A percentile compares a stretch with the other conserved stretches of the same genome.
Evolutionary conservation across 78 protist species (phyloP).

Genomic region (Polysphondylium violaceum): DNA sequence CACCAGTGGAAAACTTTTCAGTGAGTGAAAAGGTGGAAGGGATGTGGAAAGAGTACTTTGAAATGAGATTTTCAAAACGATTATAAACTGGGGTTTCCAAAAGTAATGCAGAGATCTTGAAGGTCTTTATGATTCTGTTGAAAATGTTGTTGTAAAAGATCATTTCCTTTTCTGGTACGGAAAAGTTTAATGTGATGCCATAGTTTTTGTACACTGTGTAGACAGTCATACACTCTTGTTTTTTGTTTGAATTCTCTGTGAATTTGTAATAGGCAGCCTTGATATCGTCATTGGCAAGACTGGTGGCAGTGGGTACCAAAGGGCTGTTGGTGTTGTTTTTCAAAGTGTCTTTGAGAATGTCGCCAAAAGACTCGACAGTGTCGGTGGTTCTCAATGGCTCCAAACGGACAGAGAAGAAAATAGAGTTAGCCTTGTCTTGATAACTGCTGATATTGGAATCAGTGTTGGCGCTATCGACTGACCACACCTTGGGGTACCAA

Average conservation of each 20-base stretch:
- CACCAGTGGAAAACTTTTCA: not conserved
- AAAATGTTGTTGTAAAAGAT: not conserved
- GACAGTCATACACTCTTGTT: no score
- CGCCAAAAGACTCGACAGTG: no score
- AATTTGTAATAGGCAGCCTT: no score
- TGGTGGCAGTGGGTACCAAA: no score
- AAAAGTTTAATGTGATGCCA: not conserved
- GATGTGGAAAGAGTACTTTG: not conserved
- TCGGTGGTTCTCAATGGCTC: not conserved
- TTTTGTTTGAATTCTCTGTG: no score
- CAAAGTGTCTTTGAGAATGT: no score
- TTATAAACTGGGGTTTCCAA: constrained; percentile 7
- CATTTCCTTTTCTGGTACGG: not conserved
- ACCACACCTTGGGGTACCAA: constrained; percentile 19
- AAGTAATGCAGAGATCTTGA: not conserved
- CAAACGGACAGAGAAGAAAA: not conserved
- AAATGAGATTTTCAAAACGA: constrained; percentile 11
- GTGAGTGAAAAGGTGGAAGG: constrained; percentile 12
- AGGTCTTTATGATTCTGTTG: not conserved
- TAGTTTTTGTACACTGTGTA: not conserved
- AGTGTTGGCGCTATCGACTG: not conserved
- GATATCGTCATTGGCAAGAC: no score
- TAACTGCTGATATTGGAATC: not conserved
- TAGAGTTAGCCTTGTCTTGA: constrained; percentile 2
- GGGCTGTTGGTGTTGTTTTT: no score